Percentiles rank a stretch among this genome's conserved stretches.
Conservation (phyloP, 192 early-diverging fungal genomes). For the Linnemannia schmuckeri region DNA sequence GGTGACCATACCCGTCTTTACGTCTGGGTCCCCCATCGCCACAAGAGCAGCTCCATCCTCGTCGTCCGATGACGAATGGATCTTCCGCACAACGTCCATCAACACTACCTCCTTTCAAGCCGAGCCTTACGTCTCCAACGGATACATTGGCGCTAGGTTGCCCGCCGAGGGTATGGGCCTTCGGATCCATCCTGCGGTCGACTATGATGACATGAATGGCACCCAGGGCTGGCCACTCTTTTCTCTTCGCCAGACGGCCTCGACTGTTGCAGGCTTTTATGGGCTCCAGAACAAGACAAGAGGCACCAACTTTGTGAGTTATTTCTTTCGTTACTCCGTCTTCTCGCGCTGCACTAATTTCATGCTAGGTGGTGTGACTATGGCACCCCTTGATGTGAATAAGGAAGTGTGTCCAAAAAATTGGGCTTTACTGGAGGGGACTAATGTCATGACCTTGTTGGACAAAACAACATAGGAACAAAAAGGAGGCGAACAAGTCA, state of each 20-base stretch:
- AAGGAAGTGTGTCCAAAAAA: neutral
- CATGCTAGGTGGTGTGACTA: neutral
- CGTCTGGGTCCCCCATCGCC: neutral
- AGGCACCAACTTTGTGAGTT: slow-evolving; percentile 55
- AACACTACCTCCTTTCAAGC: slow-evolving; percentile 39
- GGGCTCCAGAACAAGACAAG: slow-evolving; percentile 30
- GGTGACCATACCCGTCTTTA: neutral
- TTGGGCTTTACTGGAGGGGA: too few relatives aligned
- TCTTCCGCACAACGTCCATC: slow-evolving; percentile 30
- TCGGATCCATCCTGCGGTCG: slow-evolving; percentile 36
- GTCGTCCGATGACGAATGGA: slow-evolving; percentile 26
- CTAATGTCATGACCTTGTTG: neutral
- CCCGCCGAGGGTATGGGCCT: slow-evolving; percentile 50
- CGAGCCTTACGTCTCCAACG: slow-evolving; percentile 54
- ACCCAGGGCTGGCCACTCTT: slow-evolving; percentile 56
- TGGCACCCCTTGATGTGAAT: neutral
- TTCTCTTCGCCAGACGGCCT: slow-evolving; percentile 45
- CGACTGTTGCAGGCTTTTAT: slow-evolving; percentile 55
- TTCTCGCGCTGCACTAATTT: neutral
- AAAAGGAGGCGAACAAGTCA: slow-evolving; percentile 54
- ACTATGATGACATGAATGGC: slow-evolving; percentile 27
- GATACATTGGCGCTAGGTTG: slow-evolving; percentile 53
- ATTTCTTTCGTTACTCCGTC: neutral
- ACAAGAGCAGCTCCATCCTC: neutral
- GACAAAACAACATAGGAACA: slow-evolving; percentile 19